Base-by-base conservation (phyloP, 2,329 filamentous ascomycete genomes). In the Hypoxylon sp. region DNA sequence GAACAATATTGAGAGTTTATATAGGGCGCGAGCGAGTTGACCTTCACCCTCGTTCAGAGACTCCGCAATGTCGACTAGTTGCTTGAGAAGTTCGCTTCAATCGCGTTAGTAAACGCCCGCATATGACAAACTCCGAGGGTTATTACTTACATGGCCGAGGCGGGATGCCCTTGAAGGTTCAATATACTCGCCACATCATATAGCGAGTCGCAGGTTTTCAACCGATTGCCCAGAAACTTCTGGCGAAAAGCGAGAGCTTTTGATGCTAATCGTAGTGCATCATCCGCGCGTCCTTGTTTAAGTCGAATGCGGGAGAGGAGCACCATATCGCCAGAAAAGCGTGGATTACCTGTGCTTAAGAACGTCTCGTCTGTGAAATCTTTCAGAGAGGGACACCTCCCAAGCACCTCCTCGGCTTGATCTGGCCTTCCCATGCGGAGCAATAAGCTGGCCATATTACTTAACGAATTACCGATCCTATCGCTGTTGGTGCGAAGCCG, bases 281-380 rank as follows among this genome's bases (percentile, higher is more conserved):
- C 69, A 45, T 59, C 55, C 1, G 50, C n/a, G 8, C 65, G 67
- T 4, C 71, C 71, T 49, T 74, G 70, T 20, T 38, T 48, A 11
- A 71, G 68, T 20, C 67, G 64, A 44, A 74, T 72, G 38, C 71
- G 69, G 16, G 73, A 73, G 32, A 74, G 42, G n/a, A 74, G 61
- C 8, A 73, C 71, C 72, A 72, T 73, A 51, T 73, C 70, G 14
- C 72, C 71, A 4, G 65, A 73, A 52, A 70, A 74, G 22, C 72
- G 71, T 4, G 71, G 71, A 36, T 73, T 75, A 2, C 72, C 68
- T 14, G 75, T 78, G 50, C 66, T 71, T n/a, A 78, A 61, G 55
- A 79, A 79, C 6, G 74, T 76, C 45, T 79, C 77, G 62, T 79
- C 78, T 0, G 73, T 77, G 54, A 79, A 77, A 45, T 76, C 72